Percentiles rank a stretch among this genome's conserved stretches.
phyloP scores from a whole-genome alignment of 208 protist species.

The Crithidia bombi region DNA sequence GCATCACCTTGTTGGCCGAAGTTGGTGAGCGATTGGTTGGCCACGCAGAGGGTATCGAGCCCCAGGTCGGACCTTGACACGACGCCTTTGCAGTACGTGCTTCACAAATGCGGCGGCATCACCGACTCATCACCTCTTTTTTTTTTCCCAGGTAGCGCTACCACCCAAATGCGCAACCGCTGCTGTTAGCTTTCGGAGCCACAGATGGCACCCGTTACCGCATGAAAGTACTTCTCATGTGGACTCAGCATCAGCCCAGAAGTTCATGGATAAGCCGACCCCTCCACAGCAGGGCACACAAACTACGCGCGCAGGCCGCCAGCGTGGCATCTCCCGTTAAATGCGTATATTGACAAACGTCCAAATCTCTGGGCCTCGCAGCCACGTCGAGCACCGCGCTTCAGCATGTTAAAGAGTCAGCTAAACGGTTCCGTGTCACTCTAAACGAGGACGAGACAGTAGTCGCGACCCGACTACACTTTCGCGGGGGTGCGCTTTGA shows the following conservation, averaged over 20 bases:
- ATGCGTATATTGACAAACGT: slow-evolving; percentile 43
- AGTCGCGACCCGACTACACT: too few species aligned
- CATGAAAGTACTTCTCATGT: slow-evolving; percentile 30
- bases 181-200: too few species aligned
- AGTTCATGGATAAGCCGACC: slow-evolving; percentile 35
- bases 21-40: too few species aligned
- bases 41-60: too few species aligned
- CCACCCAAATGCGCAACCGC: too few species aligned
- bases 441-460: slow-evolving; percentile 25
- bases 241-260: slow-evolving; percentile 34
- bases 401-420: slow-evolving; percentile 8
- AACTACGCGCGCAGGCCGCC: slow-evolving; percentile 9
- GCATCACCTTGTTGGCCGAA: too few species aligned
- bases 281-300: slow-evolving; percentile 18
- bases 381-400: slow-evolving; percentile 17
- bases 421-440: background rate
- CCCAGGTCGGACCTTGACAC: too few species aligned
- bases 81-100: too few species aligned
- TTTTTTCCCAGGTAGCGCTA: too few species aligned
- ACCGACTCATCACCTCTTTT: too few species aligned
- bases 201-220: slow-evolving; percentile 10
- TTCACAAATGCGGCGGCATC: too few species aligned
- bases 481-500: slow-evolving; percentile 18
- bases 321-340: slow-evolving; percentile 16
- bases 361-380: slow-evolving; percentile 18